phyloP scores from a whole-genome alignment of 148 eudicot genomes.

The Pharnaceum exiguum region DNA sequence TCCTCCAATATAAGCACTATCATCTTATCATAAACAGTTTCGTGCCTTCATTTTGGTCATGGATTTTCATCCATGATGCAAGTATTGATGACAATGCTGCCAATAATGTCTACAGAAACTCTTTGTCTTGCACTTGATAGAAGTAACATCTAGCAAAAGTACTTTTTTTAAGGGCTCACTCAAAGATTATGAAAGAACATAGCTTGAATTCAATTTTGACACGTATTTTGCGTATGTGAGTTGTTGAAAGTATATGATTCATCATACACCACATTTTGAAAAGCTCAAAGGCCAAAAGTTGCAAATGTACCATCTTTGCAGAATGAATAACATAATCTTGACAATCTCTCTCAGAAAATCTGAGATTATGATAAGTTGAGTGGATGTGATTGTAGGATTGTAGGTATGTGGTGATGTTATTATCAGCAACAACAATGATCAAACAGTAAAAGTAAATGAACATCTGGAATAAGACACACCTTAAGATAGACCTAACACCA shows the following conservation, averaged over 20 bases:
- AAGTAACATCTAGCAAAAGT: neutral
- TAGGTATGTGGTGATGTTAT: neutral
- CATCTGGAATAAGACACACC: too few relatives aligned
- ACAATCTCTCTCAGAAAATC: neutral
- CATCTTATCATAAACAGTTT: too few relatives aligned
- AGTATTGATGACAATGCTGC: slow-evolving; percentile 8
- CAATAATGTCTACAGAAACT: slow-evolving; percentile 5
- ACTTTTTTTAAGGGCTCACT: neutral
- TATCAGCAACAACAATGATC: neutral
- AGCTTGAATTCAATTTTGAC: slow-evolving; percentile 3
- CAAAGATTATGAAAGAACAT: slow-evolving; percentile 2
- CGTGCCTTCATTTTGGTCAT: neutral
- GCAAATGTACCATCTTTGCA: too few relatives aligned
- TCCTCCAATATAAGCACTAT: too few relatives aligned
- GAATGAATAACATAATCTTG: neutral
- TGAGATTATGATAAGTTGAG: neutral
- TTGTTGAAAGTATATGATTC: neutral
- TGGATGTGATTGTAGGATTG: neutral
- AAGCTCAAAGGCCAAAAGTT: neutral
- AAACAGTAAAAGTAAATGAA: too few relatives aligned
- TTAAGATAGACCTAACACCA: too few relatives aligned
- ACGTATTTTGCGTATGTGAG: slow-evolving; percentile 1
- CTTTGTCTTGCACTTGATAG: slow-evolving; percentile 1
- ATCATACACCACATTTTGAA: neutral
- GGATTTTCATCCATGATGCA: neutral